Conservation (phyloP, 345 rosid genomes). For the Linum trigynum region DNA sequence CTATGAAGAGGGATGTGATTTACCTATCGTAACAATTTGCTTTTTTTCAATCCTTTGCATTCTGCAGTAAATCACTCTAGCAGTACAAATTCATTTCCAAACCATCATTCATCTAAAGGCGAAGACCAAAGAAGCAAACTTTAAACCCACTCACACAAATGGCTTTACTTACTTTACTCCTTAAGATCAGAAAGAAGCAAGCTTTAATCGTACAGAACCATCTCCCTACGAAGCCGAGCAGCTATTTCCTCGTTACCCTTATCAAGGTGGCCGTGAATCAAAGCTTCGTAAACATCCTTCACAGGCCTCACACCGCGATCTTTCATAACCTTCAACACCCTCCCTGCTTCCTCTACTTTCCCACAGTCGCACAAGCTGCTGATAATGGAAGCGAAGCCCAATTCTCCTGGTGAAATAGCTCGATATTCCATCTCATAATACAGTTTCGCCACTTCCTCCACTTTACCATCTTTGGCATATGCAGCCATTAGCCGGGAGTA, state of each 20-base stretch:
- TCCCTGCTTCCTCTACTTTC: conserved; percentile 44
- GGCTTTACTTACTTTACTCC: too few species aligned
- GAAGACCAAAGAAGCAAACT: too few species aligned
- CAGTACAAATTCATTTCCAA: too few species aligned
- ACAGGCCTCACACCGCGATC: conserved; percentile 24
- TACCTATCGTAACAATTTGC: too few species aligned
- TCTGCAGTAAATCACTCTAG: too few species aligned
- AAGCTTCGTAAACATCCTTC: conserved; percentile 29
- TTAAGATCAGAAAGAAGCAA: background rate
- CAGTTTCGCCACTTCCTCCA: conserved; percentile 53
- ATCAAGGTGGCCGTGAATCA: conserved; percentile 23
- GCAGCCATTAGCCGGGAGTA: conserved; percentile 43
- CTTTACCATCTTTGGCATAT: conserved; percentile 29
- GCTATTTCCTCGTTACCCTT: conserved; percentile 30
- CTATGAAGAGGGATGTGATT: too few species aligned
- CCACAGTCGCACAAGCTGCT: conserved; percentile 39
- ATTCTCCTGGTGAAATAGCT: conserved; percentile 31
- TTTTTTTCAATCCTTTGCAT: too few species aligned
- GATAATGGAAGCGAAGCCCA: conserved; percentile 34
- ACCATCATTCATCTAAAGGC: too few species aligned
- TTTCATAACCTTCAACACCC: conserved; percentile 39
- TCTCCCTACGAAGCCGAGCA: conserved; percentile 29
- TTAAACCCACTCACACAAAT: too few species aligned
- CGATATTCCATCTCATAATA: conserved; percentile 62
- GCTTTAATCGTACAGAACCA: conserved; percentile 31